phyloP scores from a whole-genome alignment of 305 asterid genomes.

The Ajuga reptans region DNA sequence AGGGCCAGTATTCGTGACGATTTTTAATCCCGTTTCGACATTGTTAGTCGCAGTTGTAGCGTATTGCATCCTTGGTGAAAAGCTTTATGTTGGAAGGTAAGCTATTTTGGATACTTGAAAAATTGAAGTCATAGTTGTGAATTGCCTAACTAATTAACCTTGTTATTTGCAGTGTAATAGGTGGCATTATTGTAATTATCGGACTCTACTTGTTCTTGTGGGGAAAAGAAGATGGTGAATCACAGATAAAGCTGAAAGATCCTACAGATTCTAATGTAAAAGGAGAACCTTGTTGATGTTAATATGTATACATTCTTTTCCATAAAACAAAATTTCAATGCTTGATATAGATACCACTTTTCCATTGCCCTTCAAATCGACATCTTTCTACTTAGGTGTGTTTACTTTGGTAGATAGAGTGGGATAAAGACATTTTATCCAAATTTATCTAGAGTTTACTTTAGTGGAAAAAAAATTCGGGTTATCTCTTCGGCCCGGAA shows the following conservation, averaged over 20 bases:
- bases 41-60: slow-evolving; percentile 48
- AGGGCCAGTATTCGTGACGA: slow-evolving; percentile 70
- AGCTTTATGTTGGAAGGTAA: slow-evolving; percentile 60
- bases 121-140: neutral
- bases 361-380: neutral
- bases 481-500: no score
- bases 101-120: neutral
- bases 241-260: slow-evolving; percentile 27
- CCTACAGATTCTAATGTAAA: slow-evolving; percentile 21
- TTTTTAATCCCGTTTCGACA: slow-evolving; percentile 65
- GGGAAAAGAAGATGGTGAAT: slow-evolving; percentile 56
- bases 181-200: slow-evolving; percentile 41
- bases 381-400: neutral
- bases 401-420: no score
- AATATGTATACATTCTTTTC: no score
- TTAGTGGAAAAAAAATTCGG: no score
- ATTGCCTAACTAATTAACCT: neutral
- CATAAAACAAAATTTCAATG: neutral
- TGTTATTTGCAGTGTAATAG: slow-evolving; percentile 44
- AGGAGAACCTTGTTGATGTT: slow-evolving; percentile 33
- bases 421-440: no score
- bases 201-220: slow-evolving; percentile 63
- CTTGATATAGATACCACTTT: neutral
- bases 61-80: slow-evolving; percentile 57
- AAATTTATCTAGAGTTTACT: no score